Percentiles rank a stretch among this genome's conserved stretches.
phyloP scores from a whole-genome alignment of 305 asterid species.

The Withania somnifera region DNA sequence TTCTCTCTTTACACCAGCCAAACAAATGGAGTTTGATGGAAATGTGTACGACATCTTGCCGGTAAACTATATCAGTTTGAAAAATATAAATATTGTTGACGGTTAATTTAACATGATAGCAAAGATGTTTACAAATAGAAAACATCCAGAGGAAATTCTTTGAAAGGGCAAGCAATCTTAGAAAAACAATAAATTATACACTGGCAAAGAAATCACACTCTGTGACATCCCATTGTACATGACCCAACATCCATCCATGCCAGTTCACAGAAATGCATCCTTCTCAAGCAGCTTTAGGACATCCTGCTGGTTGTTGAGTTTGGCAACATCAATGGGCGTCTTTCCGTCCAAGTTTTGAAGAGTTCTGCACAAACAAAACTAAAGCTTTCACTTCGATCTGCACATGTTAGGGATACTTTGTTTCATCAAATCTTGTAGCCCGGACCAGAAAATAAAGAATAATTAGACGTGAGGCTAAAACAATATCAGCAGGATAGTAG shows the following conservation, averaged over 20 bases:
- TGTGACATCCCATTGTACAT: slow-evolving; percentile 13
- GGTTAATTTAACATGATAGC: not conserved
- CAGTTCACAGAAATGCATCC: slow-evolving; percentile 71
- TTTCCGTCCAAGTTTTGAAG: slow-evolving; percentile 95
- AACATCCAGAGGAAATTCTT: not conserved
- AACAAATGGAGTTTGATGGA: no score
- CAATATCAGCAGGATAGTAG: not conserved
- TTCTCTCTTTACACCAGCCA: no score
- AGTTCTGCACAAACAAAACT: slow-evolving; percentile 40
- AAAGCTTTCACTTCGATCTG: not conserved
- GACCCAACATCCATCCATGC: not conserved
- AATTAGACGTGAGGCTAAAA: not conserved
- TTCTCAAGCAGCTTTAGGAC: slow-evolving; percentile 87
- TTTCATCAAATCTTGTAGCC: not conserved
- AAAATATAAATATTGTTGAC: not conserved
- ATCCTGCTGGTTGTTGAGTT: slow-evolving; percentile 77
- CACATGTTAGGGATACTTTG: not conserved
- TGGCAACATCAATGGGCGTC: slow-evolving; percentile 97
- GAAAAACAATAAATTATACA: slow-evolving; percentile 19
- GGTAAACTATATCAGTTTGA: not conserved
- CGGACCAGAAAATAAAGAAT: not conserved
- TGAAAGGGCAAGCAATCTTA: slow-evolving; percentile 1
- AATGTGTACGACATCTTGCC: no score
- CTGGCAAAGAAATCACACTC: slow-evolving; percentile 19
- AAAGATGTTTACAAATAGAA: not conserved